These are phyloP conservation scores for Umbelopsis sp. DNA, from an alignment of 192 early-diverging fungal genomes.

Conservation along the genomic window DNA sequence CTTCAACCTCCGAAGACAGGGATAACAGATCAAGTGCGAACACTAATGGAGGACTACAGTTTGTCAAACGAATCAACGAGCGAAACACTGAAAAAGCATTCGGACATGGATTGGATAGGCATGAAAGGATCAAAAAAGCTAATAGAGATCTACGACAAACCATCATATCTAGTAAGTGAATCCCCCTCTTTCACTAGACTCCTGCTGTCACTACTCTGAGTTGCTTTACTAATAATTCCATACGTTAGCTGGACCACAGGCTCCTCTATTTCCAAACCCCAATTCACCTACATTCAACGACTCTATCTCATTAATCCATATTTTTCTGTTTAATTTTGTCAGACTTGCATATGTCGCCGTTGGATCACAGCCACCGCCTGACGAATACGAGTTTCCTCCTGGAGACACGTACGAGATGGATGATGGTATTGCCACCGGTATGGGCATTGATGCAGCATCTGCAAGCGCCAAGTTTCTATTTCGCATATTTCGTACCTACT, in stretches of 20 bases:
- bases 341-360: conserved; percentile 61
- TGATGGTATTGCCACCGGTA: conserved; percentile 61
- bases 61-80: conserved; percentile 37
- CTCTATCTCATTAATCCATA: conserved; percentile 51
- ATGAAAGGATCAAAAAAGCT: conserved; percentile 28
- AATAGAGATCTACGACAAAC: conserved; percentile 26
- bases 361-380: conserved; percentile 61
- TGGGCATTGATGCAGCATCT: conserved; percentile 61
- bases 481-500: conserved; percentile 67
- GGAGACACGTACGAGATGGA: conserved; percentile 49
- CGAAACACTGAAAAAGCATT: conserved; percentile 20
- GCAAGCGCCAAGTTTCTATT: conserved; percentile 69
- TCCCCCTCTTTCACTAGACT: not conserved
- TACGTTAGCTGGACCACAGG: conserved; percentile 43
- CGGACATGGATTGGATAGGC: conserved; percentile 22
- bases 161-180: conserved; percentile 21
- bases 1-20: conserved; percentile 13
- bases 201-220: not conserved
- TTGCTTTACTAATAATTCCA: not conserved
- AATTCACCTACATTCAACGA: conserved; percentile 60
- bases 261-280: conserved; percentile 58
- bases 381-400: conserved; percentile 57
- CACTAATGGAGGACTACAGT: conserved; percentile 23
- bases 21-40: not conserved
- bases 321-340: conserved; percentile 54